Conservation (phyloP, 139 green algal species). For the Volvox africanus region DNA sequence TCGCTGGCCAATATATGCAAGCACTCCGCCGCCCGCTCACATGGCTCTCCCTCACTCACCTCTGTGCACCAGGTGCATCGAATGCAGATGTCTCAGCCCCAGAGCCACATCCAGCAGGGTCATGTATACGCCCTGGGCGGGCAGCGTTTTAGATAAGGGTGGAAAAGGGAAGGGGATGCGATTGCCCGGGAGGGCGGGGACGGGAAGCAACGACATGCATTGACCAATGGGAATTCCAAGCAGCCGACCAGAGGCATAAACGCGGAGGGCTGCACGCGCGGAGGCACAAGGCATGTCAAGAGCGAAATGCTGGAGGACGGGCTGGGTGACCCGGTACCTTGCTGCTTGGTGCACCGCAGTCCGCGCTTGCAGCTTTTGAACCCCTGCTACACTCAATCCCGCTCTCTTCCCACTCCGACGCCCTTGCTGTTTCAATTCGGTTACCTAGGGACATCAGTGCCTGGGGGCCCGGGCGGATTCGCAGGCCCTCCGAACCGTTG, state of each 20-base stretch:
- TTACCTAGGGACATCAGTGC: background rate
- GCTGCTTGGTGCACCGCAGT: too few relatives aligned
- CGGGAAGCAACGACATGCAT: background rate
- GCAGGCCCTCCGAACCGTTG: background rate
- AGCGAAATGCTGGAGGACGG: too few relatives aligned
- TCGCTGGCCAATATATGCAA: background rate
- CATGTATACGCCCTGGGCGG: conserved; percentile 25
- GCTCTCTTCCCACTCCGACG: too few relatives aligned
- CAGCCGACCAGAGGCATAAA: too few relatives aligned
- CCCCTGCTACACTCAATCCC: too few relatives aligned
- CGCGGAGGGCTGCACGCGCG: too few relatives aligned
- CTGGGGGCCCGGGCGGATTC: background rate
- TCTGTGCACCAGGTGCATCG: conserved; percentile 69
- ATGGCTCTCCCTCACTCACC: conserved; percentile 11
- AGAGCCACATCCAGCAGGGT: conserved; percentile 55
- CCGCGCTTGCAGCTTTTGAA: too few relatives aligned
- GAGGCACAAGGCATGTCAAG: too few relatives aligned
- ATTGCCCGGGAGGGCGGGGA: background rate
- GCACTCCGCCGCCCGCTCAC: too few relatives aligned
- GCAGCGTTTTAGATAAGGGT: background rate
- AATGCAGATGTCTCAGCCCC: conserved; percentile 68
- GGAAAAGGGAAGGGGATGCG: background rate
- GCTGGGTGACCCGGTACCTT: too few relatives aligned
- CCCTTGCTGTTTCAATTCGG: too few relatives aligned
- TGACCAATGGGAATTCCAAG: too few relatives aligned